phyloP scores from a whole-genome alignment of 768 basidiomycete species.

The Tricholomella constricta region DNA sequence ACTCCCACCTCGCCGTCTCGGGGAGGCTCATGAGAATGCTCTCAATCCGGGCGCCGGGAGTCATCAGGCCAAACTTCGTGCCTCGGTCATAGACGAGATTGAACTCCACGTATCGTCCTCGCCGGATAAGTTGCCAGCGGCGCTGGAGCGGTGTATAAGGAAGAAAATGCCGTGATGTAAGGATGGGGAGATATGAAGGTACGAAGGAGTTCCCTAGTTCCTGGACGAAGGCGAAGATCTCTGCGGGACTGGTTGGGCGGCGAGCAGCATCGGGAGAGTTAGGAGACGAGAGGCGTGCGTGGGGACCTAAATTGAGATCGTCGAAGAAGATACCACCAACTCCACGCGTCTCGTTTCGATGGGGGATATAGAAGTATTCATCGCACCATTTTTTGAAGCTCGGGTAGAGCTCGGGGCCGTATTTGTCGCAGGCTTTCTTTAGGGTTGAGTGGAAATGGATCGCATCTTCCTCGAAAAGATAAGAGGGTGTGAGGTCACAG shows the following conservation, averaged over 20 bases:
- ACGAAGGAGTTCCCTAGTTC: conserved; percentile 79
- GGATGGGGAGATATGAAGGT: conserved; percentile 89
- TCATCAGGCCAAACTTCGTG: conserved; percentile 84
- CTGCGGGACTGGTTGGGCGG: conserved; percentile 60
- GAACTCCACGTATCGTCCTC: conserved; percentile 96
- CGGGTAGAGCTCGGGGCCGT: conserved; percentile 68
- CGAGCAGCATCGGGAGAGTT: conserved; percentile 25
- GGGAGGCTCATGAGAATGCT: conserved; percentile 91
- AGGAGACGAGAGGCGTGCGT: conserved; percentile 58
- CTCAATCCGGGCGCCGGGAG: conserved; percentile 85
- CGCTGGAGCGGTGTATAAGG: conserved; percentile 68
- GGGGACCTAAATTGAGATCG: conserved; percentile 72
- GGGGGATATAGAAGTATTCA: conserved; percentile 93
- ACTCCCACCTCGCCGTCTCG: conserved; percentile 88
- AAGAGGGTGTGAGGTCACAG: conserved; percentile 90
- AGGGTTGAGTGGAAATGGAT: conserved; percentile 82
- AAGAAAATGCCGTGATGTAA: conserved; percentile 55
- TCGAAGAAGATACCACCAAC: conserved; percentile 97
- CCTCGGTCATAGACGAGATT: conserved; percentile 86
- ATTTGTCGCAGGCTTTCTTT: conserved; percentile 72
- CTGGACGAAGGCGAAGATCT: conserved; percentile 77
- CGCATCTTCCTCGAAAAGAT: conserved; percentile 87
- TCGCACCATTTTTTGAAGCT: conserved; percentile 96
- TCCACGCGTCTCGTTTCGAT: conserved; percentile 84
- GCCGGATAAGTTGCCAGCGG: conserved; percentile 90